These are phyloP conservation scores for Lactarius evosmus DNA, from an alignment of 768 basidiomycete genomes.

Conservation along the genomic window DNA sequence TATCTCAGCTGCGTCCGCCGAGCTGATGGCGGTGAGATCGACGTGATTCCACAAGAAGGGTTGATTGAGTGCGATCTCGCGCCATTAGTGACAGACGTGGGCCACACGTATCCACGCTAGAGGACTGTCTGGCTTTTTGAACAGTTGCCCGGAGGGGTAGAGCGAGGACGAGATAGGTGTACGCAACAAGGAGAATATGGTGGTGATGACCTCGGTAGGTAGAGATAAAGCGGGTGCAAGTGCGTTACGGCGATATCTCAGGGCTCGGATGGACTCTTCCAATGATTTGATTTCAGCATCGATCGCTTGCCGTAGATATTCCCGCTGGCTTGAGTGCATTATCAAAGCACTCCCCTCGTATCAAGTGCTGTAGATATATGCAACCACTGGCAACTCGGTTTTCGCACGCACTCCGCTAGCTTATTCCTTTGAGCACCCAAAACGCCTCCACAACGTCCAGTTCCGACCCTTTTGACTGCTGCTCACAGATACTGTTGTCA, in stretches of 20 bases:
- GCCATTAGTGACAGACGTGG: constrained; percentile 24
- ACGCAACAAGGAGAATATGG: background rate
- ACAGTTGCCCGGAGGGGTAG: too few species aligned
- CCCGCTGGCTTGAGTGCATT: background rate
- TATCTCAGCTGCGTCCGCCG: constrained; percentile 1
- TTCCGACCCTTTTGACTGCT: too few species aligned
- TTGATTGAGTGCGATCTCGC: constrained; percentile 18
- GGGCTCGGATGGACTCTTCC: background rate
- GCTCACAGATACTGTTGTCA: too few species aligned
- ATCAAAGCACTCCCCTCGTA: too few species aligned
- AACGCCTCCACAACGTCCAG: too few species aligned
- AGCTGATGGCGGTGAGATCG: background rate
- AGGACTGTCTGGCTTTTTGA: background rate
- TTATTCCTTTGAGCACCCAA: too few species aligned
- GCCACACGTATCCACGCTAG: constrained; percentile 16
- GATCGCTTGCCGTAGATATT: background rate
- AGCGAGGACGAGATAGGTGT: background rate
- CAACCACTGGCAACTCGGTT: too few species aligned
- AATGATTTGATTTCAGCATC: background rate
- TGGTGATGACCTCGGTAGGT: background rate
- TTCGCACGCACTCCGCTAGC: too few species aligned
- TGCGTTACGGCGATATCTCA: background rate
- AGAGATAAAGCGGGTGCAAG: background rate
- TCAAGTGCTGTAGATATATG: too few species aligned
- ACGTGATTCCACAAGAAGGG: constrained; percentile 21